Base-by-base conservation (phyloP, 2,329 filamentous ascomycete species). In the Ophiostoma sp. region DNA sequence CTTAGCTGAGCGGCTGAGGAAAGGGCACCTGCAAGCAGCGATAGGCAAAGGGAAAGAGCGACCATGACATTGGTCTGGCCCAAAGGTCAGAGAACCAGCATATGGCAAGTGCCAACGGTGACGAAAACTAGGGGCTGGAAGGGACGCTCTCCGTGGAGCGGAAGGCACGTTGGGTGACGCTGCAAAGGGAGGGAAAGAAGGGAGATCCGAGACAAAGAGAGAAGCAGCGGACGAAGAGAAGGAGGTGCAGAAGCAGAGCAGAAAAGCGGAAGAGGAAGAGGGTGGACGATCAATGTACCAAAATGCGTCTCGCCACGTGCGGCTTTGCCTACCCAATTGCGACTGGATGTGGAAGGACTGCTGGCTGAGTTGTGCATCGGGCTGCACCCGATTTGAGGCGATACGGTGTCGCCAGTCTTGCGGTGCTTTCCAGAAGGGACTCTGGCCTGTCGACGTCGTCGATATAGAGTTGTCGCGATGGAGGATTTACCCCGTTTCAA, bases 211-310 rank as follows among this genome's bases (percentile, higher is more conserved):
- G n/a, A 42, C n/a, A 45, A 45, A 25, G 36, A 45, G n/a, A 66
- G n/a, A 25, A 42, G n/a, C 36, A n/a, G n/a, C 42, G 42, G 42
- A 48, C 17, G 42, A 36, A 4, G 19, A 63, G 59, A 39, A 63
- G 31, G 17, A 3, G 33, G 31, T 39, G 19, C 59, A 39, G 9
- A 39, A 22, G 17, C 17, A n/a, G 22, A 25, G n/a, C 50, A 55
- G 7, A 55, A 25, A 22, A n/a, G 6, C 61, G 25, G 36, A 45
- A 55, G 50, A 28, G 39, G 36, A 66, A 45, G n/a, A 64, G 31
- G 55, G 61, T 42, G 61, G 36, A 45, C 61, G 36, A 64, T 28
- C 61, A 42, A 66, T 45, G 4, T 66, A 36, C 36, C 61, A 66
- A 45, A 45, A 45, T 42, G 36, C 61, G 45, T 45, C 61, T 66